These are phyloP conservation scores for Nemania sp. DNA, from an alignment of 2,329 filamentous ascomycete species.

Conservation along the genomic window DNA sequence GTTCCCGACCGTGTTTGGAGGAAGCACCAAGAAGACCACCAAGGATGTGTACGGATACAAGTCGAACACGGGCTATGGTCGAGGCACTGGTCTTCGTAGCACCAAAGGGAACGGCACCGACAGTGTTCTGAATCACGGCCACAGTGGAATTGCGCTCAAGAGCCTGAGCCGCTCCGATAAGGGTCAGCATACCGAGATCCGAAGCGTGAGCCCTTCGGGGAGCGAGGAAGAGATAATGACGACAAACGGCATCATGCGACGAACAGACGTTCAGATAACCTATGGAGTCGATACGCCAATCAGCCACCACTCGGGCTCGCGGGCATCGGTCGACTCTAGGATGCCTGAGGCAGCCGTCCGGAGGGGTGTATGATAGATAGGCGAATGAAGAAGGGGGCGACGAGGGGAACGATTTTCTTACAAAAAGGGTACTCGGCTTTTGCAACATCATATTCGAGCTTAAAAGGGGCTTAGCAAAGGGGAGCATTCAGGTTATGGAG, in stretches of 20 bases:
- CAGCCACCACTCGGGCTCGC: not conserved
- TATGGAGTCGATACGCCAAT: constrained; percentile 19
- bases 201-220: constrained; percentile 40
- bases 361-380: not conserved
- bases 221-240: constrained; percentile 48
- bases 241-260: constrained; percentile 46
- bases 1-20: constrained; percentile 34
- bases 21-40: constrained; percentile 13
- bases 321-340: constrained; percentile 10
- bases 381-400: too few species aligned
- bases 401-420: too few species aligned
- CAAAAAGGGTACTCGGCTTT: too few species aligned
- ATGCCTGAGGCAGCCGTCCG: not conserved
- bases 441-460: too few species aligned
- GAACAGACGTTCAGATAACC: constrained; percentile 39
- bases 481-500: too few species aligned
- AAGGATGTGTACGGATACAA: not conserved
- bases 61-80: not conserved
- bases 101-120: not conserved
- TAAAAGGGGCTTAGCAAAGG: too few species aligned
- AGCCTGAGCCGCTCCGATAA: constrained; percentile 11
- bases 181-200: constrained; percentile 38
- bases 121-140: constrained; percentile 1
- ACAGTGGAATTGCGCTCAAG: constrained; percentile 23
- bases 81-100: not conserved